Base-by-base conservation (phyloP, 768 basidiomycete genomes). In the Trametes cinnabarina region DNA sequence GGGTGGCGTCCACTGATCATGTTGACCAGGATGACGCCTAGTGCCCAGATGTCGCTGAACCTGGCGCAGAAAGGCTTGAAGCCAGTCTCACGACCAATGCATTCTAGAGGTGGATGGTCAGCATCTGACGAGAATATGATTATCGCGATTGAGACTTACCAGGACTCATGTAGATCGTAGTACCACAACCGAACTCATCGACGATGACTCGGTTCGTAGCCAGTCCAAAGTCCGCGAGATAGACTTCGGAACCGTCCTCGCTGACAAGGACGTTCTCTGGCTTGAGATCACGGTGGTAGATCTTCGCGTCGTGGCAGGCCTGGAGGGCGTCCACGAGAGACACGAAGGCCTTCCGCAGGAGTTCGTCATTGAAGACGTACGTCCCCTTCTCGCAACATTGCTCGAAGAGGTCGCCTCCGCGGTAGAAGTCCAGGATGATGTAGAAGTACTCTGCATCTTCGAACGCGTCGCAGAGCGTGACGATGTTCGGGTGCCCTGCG, bases 271-370 rank as follows among this genome's bases (percentile, higher is more conserved):
- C 87, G 68, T 99, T 99, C 72, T 99, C 97, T 28, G 97, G 97
- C 74, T 99, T 99, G 88, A 99, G 94, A 72, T 99, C 97, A 39
- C 97, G 90, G 74, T 98, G 97, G 74, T 95, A 98, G 74, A 84
- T 74, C 39, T 76, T 74, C 46, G 75, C 68, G 46, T 68, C 60
- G 64, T 85, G 83, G 66, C 78, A 80, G 63, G 77, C 74, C 46
- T 77, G 72, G 60, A 85, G 76, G 3, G 81, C 77, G 61, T 81
- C 79, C 62, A 83, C 55, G 65, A 85, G 74, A 61, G 83, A 81
- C 28, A 81, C 65, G 71, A 82, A 84, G 39, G 60, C 57, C 25
- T 52, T 37, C 34, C 57, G 56, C 26, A 64, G 53, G 48, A 46
- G 51, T 35, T 47, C 57, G 48, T 64, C 53, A 14, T 60, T 60